Evolutionary conservation across 768 basidiomycete genomes (phyloP).

Genomic region (Lentinula guzmanii): DNA sequence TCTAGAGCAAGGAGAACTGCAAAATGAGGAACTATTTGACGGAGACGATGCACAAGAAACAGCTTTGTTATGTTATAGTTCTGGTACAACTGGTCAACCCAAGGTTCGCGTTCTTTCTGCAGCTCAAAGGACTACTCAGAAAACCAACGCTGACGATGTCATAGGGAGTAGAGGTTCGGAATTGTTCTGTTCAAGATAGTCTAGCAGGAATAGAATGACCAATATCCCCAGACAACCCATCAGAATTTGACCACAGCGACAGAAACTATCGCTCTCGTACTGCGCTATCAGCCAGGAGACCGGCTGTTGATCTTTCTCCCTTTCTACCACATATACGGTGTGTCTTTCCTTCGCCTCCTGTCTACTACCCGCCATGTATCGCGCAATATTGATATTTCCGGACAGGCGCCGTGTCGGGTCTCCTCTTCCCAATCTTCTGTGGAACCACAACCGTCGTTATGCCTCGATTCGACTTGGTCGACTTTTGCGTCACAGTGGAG

Average conservation of each 20-base stretch:
- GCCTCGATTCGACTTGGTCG: conserved; percentile 63
- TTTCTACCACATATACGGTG: conserved; percentile 46
- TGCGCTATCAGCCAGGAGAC: conserved; percentile 41
- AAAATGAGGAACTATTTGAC: conserved; percentile 49
- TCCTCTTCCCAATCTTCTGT: conserved; percentile 47
- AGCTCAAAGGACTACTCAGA: background rate
- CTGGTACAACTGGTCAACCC: conserved; percentile 72
- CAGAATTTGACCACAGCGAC: conserved; percentile 56
- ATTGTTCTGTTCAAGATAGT: background rate
- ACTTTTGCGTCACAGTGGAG: conserved; percentile 62
- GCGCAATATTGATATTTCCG: background rate
- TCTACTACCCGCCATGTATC: no score
- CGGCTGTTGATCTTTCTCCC: conserved; percentile 61
- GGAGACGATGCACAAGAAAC: conserved; percentile 54
- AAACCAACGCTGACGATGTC: background rate
- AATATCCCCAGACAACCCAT: conserved; percentile 47
- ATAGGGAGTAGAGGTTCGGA: conserved; percentile 3
- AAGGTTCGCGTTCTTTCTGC: conserved; percentile 38
- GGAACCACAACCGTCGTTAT: conserved; percentile 54
- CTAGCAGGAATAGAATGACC: background rate
- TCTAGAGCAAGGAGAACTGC: conserved; percentile 40
- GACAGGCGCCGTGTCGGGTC: conserved; percentile 51
- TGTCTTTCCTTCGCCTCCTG: background rate
- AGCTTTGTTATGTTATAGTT: conserved; percentile 51
- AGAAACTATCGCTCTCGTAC: conserved; percentile 36